Evolutionary conservation across 768 basidiomycete species (phyloP).

Genomic region (Jaapia argillacea): DNA sequence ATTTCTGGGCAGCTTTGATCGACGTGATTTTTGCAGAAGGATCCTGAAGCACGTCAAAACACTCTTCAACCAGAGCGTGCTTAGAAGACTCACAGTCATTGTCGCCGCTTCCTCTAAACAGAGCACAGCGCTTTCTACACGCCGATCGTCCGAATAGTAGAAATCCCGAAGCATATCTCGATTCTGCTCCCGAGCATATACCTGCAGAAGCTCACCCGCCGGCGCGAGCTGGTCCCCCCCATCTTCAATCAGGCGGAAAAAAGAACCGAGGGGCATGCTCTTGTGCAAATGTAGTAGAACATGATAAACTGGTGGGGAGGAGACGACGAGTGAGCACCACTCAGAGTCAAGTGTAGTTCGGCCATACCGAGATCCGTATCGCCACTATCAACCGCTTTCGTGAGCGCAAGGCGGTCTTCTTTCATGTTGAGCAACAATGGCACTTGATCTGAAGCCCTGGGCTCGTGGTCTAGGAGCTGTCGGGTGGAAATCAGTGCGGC

Average conservation of each 20-base stretch:
- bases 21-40: conserved; percentile 57
- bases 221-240: conserved; percentile 65
- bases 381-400: conserved; percentile 89
- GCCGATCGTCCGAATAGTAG: conserved; percentile 94
- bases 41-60: conserved; percentile 38
- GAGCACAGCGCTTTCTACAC: conserved; percentile 88
- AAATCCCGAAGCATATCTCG: conserved; percentile 90
- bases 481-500: background rate
- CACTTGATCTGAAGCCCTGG: conserved; percentile 84
- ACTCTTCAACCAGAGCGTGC: background rate
- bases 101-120: conserved; percentile 72
- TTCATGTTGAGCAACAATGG: conserved; percentile 92
- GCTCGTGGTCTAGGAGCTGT: conserved; percentile 87
- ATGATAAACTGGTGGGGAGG: conserved; percentile 62
- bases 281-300: conserved; percentile 85
- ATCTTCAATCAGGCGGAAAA: conserved; percentile 92
- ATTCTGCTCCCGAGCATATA: conserved; percentile 86
- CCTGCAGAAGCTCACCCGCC: conserved; percentile 76
- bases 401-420: conserved; percentile 78
- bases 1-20: conserved; percentile 80
- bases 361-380: conserved; percentile 85
- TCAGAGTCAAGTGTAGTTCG: background rate
- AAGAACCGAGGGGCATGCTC: conserved; percentile 74
- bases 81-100: conserved; percentile 39
- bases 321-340: background rate